Percentiles rank a stretch among this genome's conserved stretches.
These are phyloP conservation scores for Kondoa malvinella DNA, from an alignment of 768 basidiomycete genomes.

Conservation along the genomic window DNA sequence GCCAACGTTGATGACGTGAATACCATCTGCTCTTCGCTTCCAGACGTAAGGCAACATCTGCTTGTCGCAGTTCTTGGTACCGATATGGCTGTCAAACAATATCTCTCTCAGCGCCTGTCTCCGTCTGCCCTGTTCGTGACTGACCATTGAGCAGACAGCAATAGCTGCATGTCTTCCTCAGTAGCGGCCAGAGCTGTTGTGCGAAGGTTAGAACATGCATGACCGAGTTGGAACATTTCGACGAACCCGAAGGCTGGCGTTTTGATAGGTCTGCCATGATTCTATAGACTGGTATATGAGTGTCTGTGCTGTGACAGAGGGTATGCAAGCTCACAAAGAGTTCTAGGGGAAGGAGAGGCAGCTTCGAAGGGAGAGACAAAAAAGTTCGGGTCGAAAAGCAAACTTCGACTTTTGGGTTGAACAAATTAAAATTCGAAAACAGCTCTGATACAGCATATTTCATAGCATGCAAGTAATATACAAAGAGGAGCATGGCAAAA, in stretches of 20 bases:
- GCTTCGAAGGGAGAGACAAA: too few species aligned
- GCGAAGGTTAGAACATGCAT: neutral
- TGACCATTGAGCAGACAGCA: constrained; percentile 1
- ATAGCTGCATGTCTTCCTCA: constrained; percentile 7
- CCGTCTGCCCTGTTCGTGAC: neutral
- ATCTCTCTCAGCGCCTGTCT: neutral
- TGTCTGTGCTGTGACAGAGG: neutral
- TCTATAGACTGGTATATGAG: neutral
- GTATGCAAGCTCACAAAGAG: neutral
- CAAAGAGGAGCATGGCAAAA: too few species aligned
- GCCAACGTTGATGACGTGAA: constrained; percentile 93
- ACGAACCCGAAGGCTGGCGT: neutral
- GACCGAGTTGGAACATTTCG: neutral
- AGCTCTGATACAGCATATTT: too few species aligned
- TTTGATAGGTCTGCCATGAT: neutral
- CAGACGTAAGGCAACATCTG: constrained; percentile 97
- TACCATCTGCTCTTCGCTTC: constrained; percentile 93
- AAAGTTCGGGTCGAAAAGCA: too few species aligned
- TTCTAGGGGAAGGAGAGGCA: neutral
- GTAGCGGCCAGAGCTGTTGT: neutral
- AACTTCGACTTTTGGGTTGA: too few species aligned
- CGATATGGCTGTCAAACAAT: constrained; percentile 5
- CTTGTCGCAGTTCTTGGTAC: constrained; percentile 98
- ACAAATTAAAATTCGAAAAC: too few species aligned
- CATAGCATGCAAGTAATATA: too few species aligned